Evolutionary conservation across 2,329 filamentous ascomycete species (phyloP), one percentile per base, ranked within the genome.

Genomic region (Colletotrichum cordylinicola): DNA sequence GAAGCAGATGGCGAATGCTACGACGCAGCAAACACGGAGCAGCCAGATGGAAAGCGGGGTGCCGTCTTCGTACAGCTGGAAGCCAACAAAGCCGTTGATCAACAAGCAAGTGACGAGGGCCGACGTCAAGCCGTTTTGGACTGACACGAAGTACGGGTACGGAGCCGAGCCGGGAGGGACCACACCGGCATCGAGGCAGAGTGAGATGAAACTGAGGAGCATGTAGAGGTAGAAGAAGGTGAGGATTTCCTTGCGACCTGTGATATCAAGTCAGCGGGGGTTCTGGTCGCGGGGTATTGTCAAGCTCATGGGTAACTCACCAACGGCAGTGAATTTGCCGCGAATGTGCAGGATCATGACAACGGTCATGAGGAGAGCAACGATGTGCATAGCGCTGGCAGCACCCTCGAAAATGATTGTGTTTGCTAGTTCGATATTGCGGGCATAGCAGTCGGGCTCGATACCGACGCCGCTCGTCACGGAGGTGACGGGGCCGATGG

Each of bases 191-290:
- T 99, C 97, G 81, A 99, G 93, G 80, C 97, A 90, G 78, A 99
- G 92, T 10, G 96, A 98, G 82, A 94, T 90, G 84, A 97, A 94
- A 31, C 96, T 98, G 67, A 98, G 91, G 48, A 96, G 89, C 90
- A 98, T 94, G 88, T 98, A 99, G 78, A 98, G 90, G 88, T 98
- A 98, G 90, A 99, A 99, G 89, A 99, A 98, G 65, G 94, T 95
- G 67, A 95, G 94, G 78, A 93, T 92, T 84, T 93, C 91, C 83
- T 91, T 92, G 74, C 91, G 91, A 75, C 92, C 90, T 91, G 79
- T 75, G 75, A 18, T 4, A 13, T 24, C 18, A 64, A 27, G 12
- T 67, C 24, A 67, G 29, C 62, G 8, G 58, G 21, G 9, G 15
- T 8, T 16, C 4, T 6, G n/a, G 61, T 35, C 35, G 16, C 16